Conservation (phyloP, 2,329 filamentous ascomycete species). For the Sordariomycetes sp. region DNA sequence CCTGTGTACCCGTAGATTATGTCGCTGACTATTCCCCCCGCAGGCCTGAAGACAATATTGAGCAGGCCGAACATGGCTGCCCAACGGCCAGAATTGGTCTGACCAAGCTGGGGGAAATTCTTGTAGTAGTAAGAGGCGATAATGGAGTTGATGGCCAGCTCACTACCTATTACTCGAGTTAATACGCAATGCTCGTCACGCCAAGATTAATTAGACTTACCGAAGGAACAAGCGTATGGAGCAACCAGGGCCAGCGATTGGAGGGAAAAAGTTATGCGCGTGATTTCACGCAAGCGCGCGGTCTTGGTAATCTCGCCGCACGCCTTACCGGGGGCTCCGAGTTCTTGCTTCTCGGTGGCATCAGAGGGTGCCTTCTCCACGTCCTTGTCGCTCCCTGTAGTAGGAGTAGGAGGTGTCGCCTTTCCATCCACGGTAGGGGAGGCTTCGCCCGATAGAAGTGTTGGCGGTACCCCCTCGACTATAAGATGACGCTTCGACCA, state of each 20-base stretch:
- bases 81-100: slow-evolving; percentile 48
- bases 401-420: slow-evolving; percentile 6
- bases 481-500: slow-evolving; percentile 52
- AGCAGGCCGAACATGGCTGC: slow-evolving; percentile 67
- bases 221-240: slow-evolving; percentile 41
- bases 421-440: no score
- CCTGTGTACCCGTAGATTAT: slow-evolving; percentile 28
- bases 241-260: background rate
- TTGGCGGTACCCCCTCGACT: background rate
- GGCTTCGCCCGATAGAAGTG: background rate
- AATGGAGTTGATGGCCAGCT: slow-evolving; percentile 53
- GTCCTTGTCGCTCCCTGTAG: slow-evolving; percentile 13
- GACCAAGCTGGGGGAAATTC: slow-evolving; percentile 46
- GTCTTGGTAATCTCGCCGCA: no score
- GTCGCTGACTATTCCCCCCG: slow-evolving; percentile 50
- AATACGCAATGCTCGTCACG: background rate
- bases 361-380: background rate
- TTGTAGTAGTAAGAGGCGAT: slow-evolving; percentile 48
- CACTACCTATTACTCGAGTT: slow-evolving; percentile 28
- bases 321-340: no score
- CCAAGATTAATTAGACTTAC: background rate
- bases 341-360: no score
- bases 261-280: no score
- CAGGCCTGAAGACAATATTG: slow-evolving; percentile 56
- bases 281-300: no score